phyloP scores from a whole-genome alignment of 345 rosid species.

The Barbarea vulgaris region DNA sequence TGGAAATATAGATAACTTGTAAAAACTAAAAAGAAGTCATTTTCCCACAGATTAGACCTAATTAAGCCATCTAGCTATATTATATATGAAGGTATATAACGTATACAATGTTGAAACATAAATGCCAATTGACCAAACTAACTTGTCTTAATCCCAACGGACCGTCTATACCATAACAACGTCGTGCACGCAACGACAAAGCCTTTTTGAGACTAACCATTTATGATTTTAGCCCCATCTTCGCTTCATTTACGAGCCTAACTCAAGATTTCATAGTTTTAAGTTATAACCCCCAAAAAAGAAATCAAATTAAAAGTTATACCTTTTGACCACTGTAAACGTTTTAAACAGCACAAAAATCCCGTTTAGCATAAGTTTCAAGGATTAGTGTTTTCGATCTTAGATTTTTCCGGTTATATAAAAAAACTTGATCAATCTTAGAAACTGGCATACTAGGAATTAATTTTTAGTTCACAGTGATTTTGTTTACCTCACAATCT shows the following conservation, averaged over 20 bases:
- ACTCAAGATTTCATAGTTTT: not conserved
- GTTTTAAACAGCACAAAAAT: not conserved
- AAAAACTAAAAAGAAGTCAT: not conserved
- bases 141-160: conserved; percentile 16
- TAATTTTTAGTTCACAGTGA: not conserved
- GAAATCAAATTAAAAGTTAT: no score
- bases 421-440: not conserved
- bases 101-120: conserved; percentile 11
- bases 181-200: conserved; percentile 39
- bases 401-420: not conserved
- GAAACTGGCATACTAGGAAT: not conserved
- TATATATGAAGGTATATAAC: not conserved
- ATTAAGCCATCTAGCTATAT: not conserved
- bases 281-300: not conserved
- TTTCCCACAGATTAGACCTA: not conserved
- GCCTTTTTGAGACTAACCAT: conserved; percentile 3
- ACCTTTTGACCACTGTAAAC: not conserved
- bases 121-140: conserved; percentile 23
- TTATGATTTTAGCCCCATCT: conserved; percentile 11
- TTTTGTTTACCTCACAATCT: conserved; percentile 15
- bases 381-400: not conserved
- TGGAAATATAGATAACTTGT: not conserved
- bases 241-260: not conserved
- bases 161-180: conserved; percentile 19
- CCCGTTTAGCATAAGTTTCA: not conserved